These are phyloP conservation scores for Lenwebbia sp. DNA, from an alignment of 345 rosid species.

Conservation along the genomic window DNA sequence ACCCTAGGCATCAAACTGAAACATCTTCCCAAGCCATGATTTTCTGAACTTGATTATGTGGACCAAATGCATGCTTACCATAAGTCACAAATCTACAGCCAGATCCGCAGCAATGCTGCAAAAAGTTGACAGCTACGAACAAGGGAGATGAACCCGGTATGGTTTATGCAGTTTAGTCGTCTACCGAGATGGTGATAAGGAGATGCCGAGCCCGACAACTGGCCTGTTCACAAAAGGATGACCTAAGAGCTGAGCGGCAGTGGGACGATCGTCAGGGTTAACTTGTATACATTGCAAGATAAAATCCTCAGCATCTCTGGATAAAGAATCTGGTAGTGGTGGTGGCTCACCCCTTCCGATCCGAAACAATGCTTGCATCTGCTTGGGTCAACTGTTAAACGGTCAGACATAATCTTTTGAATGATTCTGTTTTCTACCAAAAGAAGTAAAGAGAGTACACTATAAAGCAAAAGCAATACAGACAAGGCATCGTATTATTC, in stretches of 20 bases:
- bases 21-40: not conserved
- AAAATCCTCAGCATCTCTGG: constrained; percentile 56
- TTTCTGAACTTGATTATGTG: not conserved
- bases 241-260: constrained; percentile 54
- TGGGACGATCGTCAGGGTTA: constrained; percentile 54
- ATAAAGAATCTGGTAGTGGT: constrained; percentile 39
- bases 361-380: constrained; percentile 54
- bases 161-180: not conserved
- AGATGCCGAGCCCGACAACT: constrained; percentile 40
- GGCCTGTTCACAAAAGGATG: constrained; percentile 65
- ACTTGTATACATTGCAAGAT: constrained; percentile 50
- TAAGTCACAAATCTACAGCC: not conserved
- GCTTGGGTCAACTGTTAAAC: constrained; percentile 8
- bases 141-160: not conserved
- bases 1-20: not conserved
- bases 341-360: constrained; percentile 70
- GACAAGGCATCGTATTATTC: not conserved
- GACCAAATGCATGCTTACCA: not conserved
- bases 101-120: not conserved
- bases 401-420: not conserved
- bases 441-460: not conserved
- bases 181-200: constrained; percentile 18
- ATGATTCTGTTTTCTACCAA: not conserved
- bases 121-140: not conserved
- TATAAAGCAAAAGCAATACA: not conserved